phyloP scores from a whole-genome alignment of 192 early-diverging fungal species.

The Coemansia sp. region DNA sequence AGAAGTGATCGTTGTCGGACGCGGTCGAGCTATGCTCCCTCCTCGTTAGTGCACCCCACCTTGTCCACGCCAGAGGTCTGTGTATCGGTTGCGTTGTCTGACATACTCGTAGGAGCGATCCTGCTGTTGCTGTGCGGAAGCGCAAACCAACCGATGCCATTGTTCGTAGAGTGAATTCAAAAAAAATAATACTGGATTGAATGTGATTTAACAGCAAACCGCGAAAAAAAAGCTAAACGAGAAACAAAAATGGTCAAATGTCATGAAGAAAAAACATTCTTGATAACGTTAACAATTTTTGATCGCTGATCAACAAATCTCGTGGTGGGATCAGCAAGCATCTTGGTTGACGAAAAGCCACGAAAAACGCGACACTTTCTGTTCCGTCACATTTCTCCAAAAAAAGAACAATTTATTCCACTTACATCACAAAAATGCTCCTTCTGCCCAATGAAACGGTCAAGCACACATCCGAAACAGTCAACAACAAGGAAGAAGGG shows the following conservation, averaged over 20 bases:
- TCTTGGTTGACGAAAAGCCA: no score
- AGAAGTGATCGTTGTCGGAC: slow-evolving; percentile 24
- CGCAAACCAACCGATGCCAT: slow-evolving; percentile 30
- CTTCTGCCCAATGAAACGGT: slow-evolving; percentile 31
- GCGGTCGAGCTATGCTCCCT: slow-evolving; percentile 14
- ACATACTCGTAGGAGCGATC: not conserved
- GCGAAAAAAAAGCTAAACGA: no score
- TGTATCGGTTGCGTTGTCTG: no score
- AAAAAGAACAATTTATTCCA: not conserved
- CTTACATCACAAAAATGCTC: slow-evolving; percentile 10
- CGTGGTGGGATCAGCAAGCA: no score
- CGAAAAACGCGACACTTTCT: no score
- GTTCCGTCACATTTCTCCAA: not conserved
- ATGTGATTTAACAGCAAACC: no score
- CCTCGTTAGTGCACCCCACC: not conserved
- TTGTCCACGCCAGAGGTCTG: no score
- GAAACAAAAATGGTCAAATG: no score
- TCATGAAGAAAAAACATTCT: no score
- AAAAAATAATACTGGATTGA: no score
- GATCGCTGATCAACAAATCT: no score
- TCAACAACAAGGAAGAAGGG: slow-evolving; percentile 45
- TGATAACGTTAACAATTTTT: no score
- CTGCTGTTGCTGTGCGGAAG: slow-evolving; percentile 6
- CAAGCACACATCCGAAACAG: slow-evolving; percentile 34
- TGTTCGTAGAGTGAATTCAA: not conserved